Evolutionary conservation across 2,329 filamentous ascomycete genomes (phyloP).

Genomic region (Phyllosticta citriasiana): DNA sequence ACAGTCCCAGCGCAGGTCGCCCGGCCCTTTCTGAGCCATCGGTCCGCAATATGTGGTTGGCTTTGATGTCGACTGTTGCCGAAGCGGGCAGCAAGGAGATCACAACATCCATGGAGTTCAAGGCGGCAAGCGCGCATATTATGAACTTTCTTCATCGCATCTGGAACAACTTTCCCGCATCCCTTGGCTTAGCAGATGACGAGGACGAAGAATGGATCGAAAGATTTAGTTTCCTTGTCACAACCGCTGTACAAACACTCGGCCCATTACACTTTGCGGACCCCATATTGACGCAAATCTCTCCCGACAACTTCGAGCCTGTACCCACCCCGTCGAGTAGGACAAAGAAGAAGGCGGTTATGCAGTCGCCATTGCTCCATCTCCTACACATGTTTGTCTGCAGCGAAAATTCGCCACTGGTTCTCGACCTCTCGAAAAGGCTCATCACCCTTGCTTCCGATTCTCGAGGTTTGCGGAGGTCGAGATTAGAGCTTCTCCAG

Average conservation of each 20-base stretch:
- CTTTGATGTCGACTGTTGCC: constrained; percentile 52
- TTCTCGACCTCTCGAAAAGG: neutral
- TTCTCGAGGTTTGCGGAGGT: constrained; percentile 8
- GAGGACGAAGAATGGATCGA: constrained; percentile 36
- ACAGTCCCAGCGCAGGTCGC: constrained; percentile 9
- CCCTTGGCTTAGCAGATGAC: constrained; percentile 20
- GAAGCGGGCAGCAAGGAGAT: constrained; percentile 75
- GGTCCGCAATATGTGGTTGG: constrained; percentile 44
- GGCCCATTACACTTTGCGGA: constrained; percentile 42
- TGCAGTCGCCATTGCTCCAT: constrained; percentile 54
- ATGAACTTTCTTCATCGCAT: constrained; percentile 59
- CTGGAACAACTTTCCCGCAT: constrained; percentile 49
- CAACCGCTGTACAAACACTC: constrained; percentile 40
- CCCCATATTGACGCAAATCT: constrained; percentile 41
- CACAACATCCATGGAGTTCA: constrained; percentile 75
- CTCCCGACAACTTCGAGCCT: constrained; percentile 51
- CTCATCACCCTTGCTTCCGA: neutral
- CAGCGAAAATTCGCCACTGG: neutral
- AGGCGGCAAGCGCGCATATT: constrained; percentile 64
- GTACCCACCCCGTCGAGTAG: constrained; percentile 58
- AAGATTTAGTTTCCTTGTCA: constrained; percentile 42
- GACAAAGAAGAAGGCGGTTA: constrained; percentile 34
- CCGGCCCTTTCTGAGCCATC: constrained; percentile 13
- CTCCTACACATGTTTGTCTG: constrained; percentile 48
- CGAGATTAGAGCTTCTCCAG: constrained; percentile 29